Evolutionary conservation across 805 yeast species (phyloP).

Genomic region (Candida ficus): DNA sequence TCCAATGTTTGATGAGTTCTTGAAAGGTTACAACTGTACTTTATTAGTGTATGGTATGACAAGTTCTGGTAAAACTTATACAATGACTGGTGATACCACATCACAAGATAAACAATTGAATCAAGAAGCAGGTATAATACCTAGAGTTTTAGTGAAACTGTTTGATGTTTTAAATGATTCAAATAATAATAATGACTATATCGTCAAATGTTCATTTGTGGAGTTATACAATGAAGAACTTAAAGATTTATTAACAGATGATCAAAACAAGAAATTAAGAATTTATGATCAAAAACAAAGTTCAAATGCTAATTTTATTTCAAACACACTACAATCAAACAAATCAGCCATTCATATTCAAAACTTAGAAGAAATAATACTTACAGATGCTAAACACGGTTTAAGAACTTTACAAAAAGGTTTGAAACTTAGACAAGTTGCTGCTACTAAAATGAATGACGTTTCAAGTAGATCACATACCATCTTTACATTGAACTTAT

Average conservation of each 20-base stretch:
- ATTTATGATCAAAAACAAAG: slow-evolving; percentile 40
- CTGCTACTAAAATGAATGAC: slow-evolving; percentile 70
- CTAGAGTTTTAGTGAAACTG: slow-evolving; percentile 50
- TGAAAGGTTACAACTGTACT: slow-evolving; percentile 76
- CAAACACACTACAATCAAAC: slow-evolving; percentile 8
- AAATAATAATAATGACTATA: slow-evolving; percentile 40
- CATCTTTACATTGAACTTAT: slow-evolving; percentile 60
- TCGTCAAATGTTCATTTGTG: slow-evolving; percentile 73
- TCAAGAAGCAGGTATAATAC: slow-evolving; percentile 62
- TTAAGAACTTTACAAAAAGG: slow-evolving; percentile 52
- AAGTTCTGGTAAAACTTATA: slow-evolving; percentile 82
- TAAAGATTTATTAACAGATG: slow-evolving; percentile 53
- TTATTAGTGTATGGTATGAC: slow-evolving; percentile 89
- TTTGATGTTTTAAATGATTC: slow-evolving; percentile 45
- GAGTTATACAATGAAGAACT: slow-evolving; percentile 88
- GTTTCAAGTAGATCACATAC: slow-evolving; percentile 74
- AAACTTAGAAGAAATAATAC: slow-evolving; percentile 57
- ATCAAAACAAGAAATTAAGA: slow-evolving; percentile 42
- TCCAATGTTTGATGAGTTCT: slow-evolving; percentile 59
- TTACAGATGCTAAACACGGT: slow-evolving; percentile 52
- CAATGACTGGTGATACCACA: slow-evolving; percentile 65
- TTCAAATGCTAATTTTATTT: not conserved
- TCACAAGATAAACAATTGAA: slow-evolving; percentile 29
- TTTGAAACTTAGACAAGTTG: slow-evolving; percentile 54
- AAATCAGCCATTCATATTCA: slow-evolving; percentile 45